A percentile compares a stretch with the other conserved stretches of the same genome.
Conservation (phyloP, 805 yeast species). For the Wickerhamomyces sydowiorum region DNA sequence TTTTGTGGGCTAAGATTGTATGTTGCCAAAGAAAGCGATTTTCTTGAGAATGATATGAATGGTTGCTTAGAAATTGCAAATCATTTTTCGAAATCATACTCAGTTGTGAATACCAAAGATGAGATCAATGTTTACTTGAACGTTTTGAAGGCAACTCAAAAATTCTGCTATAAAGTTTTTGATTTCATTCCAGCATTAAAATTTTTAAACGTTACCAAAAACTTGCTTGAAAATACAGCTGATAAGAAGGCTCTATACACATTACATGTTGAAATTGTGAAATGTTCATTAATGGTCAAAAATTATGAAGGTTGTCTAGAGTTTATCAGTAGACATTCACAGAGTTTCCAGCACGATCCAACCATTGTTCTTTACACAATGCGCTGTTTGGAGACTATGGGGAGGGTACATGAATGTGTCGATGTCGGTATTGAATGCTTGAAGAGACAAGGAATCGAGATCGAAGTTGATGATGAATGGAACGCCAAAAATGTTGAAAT, state of each 20-base stretch:
- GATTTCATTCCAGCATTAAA: slow-evolving; percentile 35
- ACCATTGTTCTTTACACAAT: slow-evolving; percentile 33
- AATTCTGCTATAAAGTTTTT: slow-evolving; percentile 36
- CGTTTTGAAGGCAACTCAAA: slow-evolving; percentile 38
- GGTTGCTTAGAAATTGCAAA: slow-evolving; percentile 13
- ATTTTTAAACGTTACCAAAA: slow-evolving; percentile 33
- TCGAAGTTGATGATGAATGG: slow-evolving; percentile 24
- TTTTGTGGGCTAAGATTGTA: slow-evolving; percentile 37
- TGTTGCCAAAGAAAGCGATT: not conserved
- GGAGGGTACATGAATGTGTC: slow-evolving; percentile 27
- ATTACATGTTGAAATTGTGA: slow-evolving; percentile 13
- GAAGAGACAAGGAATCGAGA: slow-evolving; percentile 29
- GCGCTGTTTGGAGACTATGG: slow-evolving; percentile 29
- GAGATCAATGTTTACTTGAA: slow-evolving; percentile 33
- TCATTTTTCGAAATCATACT: slow-evolving; percentile 13
- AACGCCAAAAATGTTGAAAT: slow-evolving; percentile 17
- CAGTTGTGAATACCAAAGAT: slow-evolving; percentile 12
- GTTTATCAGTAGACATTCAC: slow-evolving; percentile 27
- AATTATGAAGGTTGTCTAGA: slow-evolving; percentile 30
- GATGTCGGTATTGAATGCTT: slow-evolving; percentile 30
- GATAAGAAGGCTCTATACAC: slow-evolving; percentile 4
- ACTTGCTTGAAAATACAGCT: slow-evolving; percentile 10
- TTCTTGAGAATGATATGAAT: slow-evolving; percentile 2
- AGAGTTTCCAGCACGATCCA: slow-evolving; percentile 23
- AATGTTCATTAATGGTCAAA: slow-evolving; percentile 20